phyloP scores from a whole-genome alignment of 1,139 yeast genomes.

The Pichia sp. region DNA sequence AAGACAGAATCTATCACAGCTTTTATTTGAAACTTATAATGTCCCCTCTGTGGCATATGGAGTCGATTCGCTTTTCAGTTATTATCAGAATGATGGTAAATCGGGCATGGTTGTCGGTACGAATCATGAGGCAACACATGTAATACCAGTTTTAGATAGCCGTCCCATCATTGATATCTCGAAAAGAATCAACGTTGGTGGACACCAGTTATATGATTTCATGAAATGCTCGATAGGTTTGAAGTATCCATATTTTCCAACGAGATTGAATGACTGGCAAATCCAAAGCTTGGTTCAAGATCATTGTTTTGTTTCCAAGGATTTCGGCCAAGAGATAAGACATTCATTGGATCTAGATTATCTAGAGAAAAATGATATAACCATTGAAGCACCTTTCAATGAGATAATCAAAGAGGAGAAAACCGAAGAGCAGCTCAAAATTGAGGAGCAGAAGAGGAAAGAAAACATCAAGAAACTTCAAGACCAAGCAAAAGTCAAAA shows the following conservation, averaged over 20 bases:
- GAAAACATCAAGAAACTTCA: slow-evolving; percentile 88
- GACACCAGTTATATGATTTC: slow-evolving; percentile 64
- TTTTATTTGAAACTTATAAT: slow-evolving; percentile 74
- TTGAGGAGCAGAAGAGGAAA: slow-evolving; percentile 72
- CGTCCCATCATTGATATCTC: slow-evolving; percentile 62
- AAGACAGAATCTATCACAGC: slow-evolving; percentile 69
- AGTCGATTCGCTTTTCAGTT: slow-evolving; percentile 76
- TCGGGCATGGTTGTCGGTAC: slow-evolving; percentile 74
- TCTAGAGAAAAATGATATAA: slow-evolving; percentile 64
- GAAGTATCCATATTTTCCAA: slow-evolving; percentile 90
- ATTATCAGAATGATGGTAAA: slow-evolving; percentile 39
- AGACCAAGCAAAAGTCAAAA: slow-evolving; percentile 84
- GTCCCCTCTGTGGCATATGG: slow-evolving; percentile 78
- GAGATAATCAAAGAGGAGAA: slow-evolving; percentile 64
- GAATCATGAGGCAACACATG: slow-evolving; percentile 77
- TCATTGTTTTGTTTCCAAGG: slow-evolving; percentile 69
- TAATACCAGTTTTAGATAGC: slow-evolving; percentile 75
- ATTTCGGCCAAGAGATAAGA: slow-evolving; percentile 63
- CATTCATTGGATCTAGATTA: slow-evolving; percentile 55
- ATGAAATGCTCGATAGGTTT: slow-evolving; percentile 61
- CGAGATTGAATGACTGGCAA: slow-evolving; percentile 61
- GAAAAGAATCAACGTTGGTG: slow-evolving; percentile 91
- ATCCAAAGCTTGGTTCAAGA: slow-evolving; percentile 65
- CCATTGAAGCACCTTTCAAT: slow-evolving; percentile 77
- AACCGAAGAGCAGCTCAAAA: slow-evolving; percentile 74